Percentiles rank a stretch among this genome's conserved stretches.
Evolutionary conservation across 2,329 filamentous ascomycete species (phyloP).

Genomic region (Calonectria pseudoreteaudii): DNA sequence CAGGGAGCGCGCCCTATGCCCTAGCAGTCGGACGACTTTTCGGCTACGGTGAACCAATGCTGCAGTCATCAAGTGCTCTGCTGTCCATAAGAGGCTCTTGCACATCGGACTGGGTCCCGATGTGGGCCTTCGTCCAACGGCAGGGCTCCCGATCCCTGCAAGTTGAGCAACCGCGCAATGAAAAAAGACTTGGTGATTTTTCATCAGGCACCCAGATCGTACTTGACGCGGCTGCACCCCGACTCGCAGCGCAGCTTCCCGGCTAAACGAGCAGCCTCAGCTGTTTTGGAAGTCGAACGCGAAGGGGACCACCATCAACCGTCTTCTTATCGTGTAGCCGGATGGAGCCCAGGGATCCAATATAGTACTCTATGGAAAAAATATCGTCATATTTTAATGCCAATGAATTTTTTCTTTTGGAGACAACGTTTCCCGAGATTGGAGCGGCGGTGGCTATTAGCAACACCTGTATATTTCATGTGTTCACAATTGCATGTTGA

Average conservation of each 20-base stretch:
- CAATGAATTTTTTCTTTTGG: no score
- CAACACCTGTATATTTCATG: neutral
- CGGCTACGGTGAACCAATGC: neutral
- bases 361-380: neutral
- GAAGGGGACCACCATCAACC: neutral
- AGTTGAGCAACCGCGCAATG: neutral
- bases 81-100: neutral
- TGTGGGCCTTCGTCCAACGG: neutral
- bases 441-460: neutral
- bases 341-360: neutral
- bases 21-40: neutral
- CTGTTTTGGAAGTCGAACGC: neutral
- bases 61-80: neutral
- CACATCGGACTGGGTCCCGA: neutral
- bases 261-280: neutral
- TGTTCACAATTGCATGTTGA: neutral
- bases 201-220: neutral
- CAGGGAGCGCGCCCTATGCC: neutral
- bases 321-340: neutral
- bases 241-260: neutral
- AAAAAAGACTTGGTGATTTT: neutral
- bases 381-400: neutral
- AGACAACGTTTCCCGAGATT: neutral
- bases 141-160: neutral
- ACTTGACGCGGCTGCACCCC: neutral